Conservation (phyloP, 495 filamentous ascomycete species). For the Neurospora sp. region DNA sequence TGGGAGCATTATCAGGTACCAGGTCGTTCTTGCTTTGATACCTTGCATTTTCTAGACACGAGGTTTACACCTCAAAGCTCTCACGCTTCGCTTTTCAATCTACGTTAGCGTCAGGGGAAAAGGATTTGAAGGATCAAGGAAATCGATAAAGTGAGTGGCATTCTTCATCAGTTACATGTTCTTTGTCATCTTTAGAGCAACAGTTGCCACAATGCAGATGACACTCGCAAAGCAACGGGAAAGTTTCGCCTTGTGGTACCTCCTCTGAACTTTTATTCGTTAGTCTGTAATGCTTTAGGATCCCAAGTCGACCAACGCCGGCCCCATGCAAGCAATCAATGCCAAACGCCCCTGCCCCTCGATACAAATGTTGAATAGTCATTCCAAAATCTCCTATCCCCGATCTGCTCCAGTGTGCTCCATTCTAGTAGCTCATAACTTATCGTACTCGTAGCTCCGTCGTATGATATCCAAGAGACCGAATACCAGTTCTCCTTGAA, state of each 20-base stretch:
- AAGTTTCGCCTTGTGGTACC: background rate
- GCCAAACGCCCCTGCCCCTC: background rate
- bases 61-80: background rate
- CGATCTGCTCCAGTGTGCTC: background rate
- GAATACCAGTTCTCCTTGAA: background rate
- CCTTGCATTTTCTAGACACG: background rate
- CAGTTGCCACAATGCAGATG: background rate
- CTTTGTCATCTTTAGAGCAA: background rate
- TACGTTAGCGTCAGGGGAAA: background rate
- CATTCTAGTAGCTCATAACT: background rate
- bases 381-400: background rate
- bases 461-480: background rate
- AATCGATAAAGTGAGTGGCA: background rate
- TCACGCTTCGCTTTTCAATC: background rate
- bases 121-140: background rate
- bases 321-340: background rate
- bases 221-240: background rate
- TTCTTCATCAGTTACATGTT: background rate
- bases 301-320: background rate
- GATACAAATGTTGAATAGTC: background rate
- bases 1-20: background rate
- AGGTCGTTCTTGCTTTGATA: background rate
- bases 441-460: background rate
- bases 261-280: background rate
- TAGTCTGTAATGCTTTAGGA: background rate